These are phyloP conservation scores for Vigna angularis DNA, from an alignment of 306 rosid genomes.

Conservation along the genomic window DNA sequence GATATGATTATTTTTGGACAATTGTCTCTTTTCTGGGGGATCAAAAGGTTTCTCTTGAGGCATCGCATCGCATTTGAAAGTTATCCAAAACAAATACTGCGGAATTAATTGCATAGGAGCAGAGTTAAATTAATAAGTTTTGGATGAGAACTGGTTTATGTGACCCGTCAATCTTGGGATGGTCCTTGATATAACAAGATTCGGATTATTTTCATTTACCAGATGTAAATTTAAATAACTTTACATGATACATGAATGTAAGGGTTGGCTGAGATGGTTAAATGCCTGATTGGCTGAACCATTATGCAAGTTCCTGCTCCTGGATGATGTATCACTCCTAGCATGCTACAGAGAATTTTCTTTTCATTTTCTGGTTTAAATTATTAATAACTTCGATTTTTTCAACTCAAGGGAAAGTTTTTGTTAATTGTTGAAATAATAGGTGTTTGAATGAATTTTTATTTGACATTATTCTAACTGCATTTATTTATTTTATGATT, in stretches of 20 bases:
- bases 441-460: not conserved
- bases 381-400: not conserved
- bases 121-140: not conserved
- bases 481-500: constrained; percentile 29
- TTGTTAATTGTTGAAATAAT: not conserved
- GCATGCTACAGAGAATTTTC: not conserved
- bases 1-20: not conserved
- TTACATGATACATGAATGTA: not conserved
- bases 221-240: too few species aligned
- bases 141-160: not conserved
- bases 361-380: not conserved
- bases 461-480: constrained; percentile 1
- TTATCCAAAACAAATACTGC: not conserved
- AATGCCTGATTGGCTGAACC: not conserved
- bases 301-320: not conserved
- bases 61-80: not conserved
- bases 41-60: not conserved
- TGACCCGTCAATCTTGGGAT: constrained; percentile 3
- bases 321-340: not conserved
- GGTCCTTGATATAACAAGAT: not conserved
- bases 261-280: not conserved
- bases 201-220: constrained; percentile 9
- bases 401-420: not conserved
- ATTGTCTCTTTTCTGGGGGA: not conserved
- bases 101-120: constrained; percentile 5